Evolutionary conservation across 345 rosid genomes (phyloP), one percentile per base, ranked within the genome.

Genomic region (Boechera divaricarpa): DNA sequence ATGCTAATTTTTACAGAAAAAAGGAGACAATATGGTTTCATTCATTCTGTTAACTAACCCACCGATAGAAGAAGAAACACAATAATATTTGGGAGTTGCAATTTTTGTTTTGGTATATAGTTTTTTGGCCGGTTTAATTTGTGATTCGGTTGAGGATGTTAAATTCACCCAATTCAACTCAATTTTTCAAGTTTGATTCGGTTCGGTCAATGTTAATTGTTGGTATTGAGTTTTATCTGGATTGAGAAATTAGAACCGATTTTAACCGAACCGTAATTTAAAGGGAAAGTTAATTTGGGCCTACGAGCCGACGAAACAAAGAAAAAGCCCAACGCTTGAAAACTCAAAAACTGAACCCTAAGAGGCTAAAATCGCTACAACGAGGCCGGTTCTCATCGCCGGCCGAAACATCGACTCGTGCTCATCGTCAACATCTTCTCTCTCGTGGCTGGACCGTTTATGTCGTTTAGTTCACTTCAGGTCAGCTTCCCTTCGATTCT

Each of bases 351-450:
- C 67, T 15, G 59, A 71, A 72, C 77, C 77, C 69, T 72, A 61
- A 15, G 60, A 61, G 32, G 28, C 47, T 59, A 24, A 49, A 42
- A 7, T 63, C 42, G 38, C 48, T 48, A 5, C 68, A 72, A 35
- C 39, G 76, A 36, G 61, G 59, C 68, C 76, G 74, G 72, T 42
- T 2, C 16, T 58, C 47, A 70, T 47, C 75, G 75, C 56, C 75
- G 75, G 61, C 54, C 49, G 24, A 38, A 52, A 38, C 18, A 24
- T 45, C 15, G 59, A 56, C 58, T 74, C 64, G 11, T 66, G 55
- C 39, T 3, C 57, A 10, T 49, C 42, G 16, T 48, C 7, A 18
- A 63, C 10, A 10, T 51, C 26, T 18, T 51, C 52, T 28, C 10
- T 35, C 63, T 53, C n/a, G 64, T 41, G 18, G 42, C 64, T 55